Percentiles rank a stretch among this genome's conserved stretches.
These are phyloP conservation scores for Stropharia rugosoannulata DNA, from an alignment of 768 basidiomycete genomes.

Conservation along the genomic window DNA sequence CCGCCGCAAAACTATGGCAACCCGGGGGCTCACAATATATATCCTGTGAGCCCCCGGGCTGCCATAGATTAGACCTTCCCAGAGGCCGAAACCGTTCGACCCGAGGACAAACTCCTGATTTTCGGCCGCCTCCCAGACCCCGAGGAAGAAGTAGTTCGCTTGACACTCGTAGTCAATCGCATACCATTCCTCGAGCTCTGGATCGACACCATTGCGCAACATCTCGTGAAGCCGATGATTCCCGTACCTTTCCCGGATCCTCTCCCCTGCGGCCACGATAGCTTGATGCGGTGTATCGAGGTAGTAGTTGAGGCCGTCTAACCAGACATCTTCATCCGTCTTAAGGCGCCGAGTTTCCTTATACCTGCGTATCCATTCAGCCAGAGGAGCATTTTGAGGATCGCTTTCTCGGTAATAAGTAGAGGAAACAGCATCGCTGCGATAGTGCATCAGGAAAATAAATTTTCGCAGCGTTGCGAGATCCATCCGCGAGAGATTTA, in stretches of 20 bases:
- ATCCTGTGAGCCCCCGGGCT: conserved; percentile 24
- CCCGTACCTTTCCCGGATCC: conserved; percentile 20
- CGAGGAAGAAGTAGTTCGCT: conserved; percentile 28
- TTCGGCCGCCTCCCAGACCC: conserved; percentile 33
- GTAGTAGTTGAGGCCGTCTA: conserved; percentile 28
- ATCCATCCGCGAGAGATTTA: conserved; percentile 24
- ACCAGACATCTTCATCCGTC: conserved; percentile 26
- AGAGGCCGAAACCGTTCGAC: conserved; percentile 29
- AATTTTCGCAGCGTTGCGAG: conserved; percentile 33
- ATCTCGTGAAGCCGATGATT: conserved; percentile 16
- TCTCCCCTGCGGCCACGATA: conserved; percentile 23
- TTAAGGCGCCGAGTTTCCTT: conserved; percentile 18
- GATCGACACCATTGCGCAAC: conserved; percentile 19
- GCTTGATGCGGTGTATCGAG: conserved; percentile 28
- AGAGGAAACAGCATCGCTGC: conserved; percentile 17
- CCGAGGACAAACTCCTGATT: conserved; percentile 32
- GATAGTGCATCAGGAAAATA: conserved; percentile 34
- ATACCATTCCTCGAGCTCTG: conserved; percentile 21
- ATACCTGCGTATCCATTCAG: conserved; percentile 22
- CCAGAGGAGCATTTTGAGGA: conserved; percentile 18
- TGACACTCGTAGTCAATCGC: conserved; percentile 26
- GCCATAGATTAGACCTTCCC: conserved; percentile 29
- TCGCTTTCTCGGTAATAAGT: conserved; percentile 27
- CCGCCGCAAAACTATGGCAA: conserved; percentile 28
- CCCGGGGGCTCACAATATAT: conserved; percentile 34